A percentile compares a stretch with the other conserved stretches of the same genome.
phyloP scores from a whole-genome alignment of 495 filamentous ascomycete species.

The Penicillium arizonense region DNA sequence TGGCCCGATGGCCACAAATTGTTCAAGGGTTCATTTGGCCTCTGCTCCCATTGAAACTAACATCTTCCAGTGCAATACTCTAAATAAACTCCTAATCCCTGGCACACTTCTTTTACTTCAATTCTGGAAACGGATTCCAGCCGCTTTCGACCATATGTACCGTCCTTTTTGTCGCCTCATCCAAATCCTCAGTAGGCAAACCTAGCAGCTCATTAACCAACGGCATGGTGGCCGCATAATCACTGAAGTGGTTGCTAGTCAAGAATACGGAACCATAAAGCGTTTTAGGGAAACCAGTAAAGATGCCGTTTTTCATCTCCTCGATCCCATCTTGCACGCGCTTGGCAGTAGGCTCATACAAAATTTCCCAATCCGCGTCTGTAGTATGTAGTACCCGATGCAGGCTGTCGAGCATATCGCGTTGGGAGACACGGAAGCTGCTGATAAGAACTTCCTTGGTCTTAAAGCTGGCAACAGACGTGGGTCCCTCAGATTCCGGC shows the following conservation, averaged over 20 bases:
- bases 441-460: slow-evolving; percentile 43
- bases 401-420: slow-evolving; percentile 52
- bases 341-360: slow-evolving; percentile 36
- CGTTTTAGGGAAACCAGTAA: slow-evolving; percentile 17
- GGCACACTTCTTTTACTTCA: too few species aligned
- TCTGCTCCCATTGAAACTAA: too few species aligned
- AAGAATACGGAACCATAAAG: slow-evolving; percentile 55
- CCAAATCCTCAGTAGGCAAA: slow-evolving; percentile 57
- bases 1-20: too few species aligned
- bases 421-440: slow-evolving; percentile 49
- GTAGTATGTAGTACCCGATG: slow-evolving; percentile 50
- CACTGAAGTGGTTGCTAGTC: slow-evolving; percentile 33
- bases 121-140: slow-evolving; percentile 12
- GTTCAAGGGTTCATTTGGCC: too few species aligned
- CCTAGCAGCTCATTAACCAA: slow-evolving; percentile 50
- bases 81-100: too few species aligned
- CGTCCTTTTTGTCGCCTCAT: slow-evolving; percentile 36
- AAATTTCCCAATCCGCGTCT: slow-evolving; percentile 55
- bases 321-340: slow-evolving; percentile 41
- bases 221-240: slow-evolving; percentile 36
- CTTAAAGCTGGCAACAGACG: slow-evolving; percentile 27
- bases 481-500: slow-evolving; percentile 19
- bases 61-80: too few species aligned
- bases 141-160: slow-evolving; percentile 17
- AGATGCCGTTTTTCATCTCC: slow-evolving; percentile 41